Evolutionary conservation across 1,139 yeast genomes (phyloP), one percentile per base, ranked within the genome.

Genomic region (Pichia sp.): DNA sequence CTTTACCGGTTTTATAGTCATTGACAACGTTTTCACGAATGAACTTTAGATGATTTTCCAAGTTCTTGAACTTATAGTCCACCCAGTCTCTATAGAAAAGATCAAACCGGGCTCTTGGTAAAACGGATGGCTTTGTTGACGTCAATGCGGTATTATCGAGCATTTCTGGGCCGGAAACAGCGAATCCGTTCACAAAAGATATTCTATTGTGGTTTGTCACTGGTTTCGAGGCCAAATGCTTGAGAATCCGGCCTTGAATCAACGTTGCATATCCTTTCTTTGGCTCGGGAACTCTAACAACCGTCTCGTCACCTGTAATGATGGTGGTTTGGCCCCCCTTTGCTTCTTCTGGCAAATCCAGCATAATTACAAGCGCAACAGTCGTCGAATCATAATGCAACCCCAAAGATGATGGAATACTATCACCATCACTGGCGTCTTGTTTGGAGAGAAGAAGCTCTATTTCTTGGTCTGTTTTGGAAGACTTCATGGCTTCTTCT

Each of bases 281-380:
- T n/a, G 69, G 69, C 38, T 63, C 67, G 10, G 64, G 64, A 38
- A 64, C 64, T 32, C 60, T 53, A 44, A 58, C 49, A 36, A 60
- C 51, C 29, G 54, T 52, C 43, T 63, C 68, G 46, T 60, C 56
- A 31, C 69, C 69, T 29, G 63, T 58, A 46, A 57, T 53, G 31
- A 65, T 52, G 10, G 65, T 66, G 2, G 69, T 65, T 45, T 64
- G 65, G n/a, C 69, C 68, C n/a, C 68, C 69, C 40, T 60, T 52
- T 52, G 66, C 65, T 3, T 52, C 56, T 5, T 55, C 60, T 27
- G 61, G 56, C 16, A 64, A 56, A 27, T 65, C 65, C 29, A 64
- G 47, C 67, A 64, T 65, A 35, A 65, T 56, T n/a, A 65, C 69
- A 33, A 60, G 47, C 1, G 65, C 64, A 40, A 64, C 57, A 4